Conservation (phyloP, 2,329 filamentous ascomycete species). For the Pseudogymnoascus pannorum region DNA sequence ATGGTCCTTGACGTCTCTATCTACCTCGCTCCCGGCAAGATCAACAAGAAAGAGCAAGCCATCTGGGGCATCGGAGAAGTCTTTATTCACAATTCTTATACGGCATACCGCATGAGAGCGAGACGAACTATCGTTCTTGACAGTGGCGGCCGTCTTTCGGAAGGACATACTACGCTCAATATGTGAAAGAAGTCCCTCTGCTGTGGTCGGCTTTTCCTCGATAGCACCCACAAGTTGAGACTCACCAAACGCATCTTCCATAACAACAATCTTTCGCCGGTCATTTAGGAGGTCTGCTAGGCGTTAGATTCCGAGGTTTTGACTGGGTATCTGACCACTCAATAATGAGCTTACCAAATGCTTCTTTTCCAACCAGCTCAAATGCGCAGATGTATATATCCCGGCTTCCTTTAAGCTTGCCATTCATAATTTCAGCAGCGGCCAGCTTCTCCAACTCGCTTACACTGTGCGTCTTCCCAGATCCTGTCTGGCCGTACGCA, state of each 20-base stretch:
- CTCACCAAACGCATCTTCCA: constrained; percentile 39
- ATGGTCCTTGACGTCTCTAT: constrained; percentile 78
- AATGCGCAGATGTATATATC: constrained; percentile 88
- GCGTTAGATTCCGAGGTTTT: not conserved
- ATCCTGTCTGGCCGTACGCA: constrained; percentile 43
- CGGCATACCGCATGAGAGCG: constrained; percentile 43
- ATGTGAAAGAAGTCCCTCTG: constrained; percentile 65
- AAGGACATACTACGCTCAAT: constrained; percentile 62
- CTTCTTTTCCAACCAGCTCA: constrained; percentile 79
- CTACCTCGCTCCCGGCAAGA: constrained; percentile 51
- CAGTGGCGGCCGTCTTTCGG: constrained; percentile 36
- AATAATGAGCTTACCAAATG: constrained; percentile 34
- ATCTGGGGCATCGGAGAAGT: constrained; percentile 27
- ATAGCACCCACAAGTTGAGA: constrained; percentile 38
- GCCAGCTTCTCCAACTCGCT: constrained; percentile 36
- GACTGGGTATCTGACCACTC: not conserved
- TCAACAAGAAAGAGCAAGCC: constrained; percentile 42
- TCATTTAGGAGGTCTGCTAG: constrained; percentile 35
- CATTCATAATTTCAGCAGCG: constrained; percentile 62
- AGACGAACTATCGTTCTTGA: constrained; percentile 41
- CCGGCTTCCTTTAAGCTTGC: constrained; percentile 68
- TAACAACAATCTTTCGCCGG: constrained; percentile 35
- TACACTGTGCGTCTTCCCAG: constrained; percentile 41
- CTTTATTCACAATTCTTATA: constrained; percentile 34
- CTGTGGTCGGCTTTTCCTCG: constrained; percentile 31